Percentiles rank a stretch among this genome's conserved stretches.
phyloP scores from a whole-genome alignment of 2,329 filamentous ascomycete genomes.

The Shiraia sp. region DNA sequence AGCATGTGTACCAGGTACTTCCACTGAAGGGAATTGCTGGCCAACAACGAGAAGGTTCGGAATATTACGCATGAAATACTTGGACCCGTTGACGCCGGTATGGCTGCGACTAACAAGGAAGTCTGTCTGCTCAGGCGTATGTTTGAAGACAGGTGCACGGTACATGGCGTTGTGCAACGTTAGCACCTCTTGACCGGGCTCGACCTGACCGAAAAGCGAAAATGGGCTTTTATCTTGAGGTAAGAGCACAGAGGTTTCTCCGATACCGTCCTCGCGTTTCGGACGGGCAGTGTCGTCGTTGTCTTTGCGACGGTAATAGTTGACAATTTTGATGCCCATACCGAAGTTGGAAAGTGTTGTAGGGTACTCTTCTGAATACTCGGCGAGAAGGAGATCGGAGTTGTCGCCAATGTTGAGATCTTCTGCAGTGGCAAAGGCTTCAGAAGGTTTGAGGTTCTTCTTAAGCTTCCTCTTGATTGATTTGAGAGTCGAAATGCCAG shows the following conservation, averaged over 20 bases:
- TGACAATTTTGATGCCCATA: constrained; percentile 95
- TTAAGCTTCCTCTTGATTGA: constrained; percentile 75
- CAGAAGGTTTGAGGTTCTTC: constrained; percentile 76
- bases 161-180: constrained; percentile 96
- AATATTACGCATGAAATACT: constrained; percentile 84
- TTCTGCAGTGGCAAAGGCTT: constrained; percentile 78
- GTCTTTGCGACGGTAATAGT: constrained; percentile 90
- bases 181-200: constrained; percentile 85
- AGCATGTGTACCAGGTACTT: constrained; percentile 91
- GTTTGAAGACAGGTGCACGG: constrained; percentile 89
- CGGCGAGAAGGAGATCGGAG: constrained; percentile 82
- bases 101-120: constrained; percentile 84
- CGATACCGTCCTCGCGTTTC: constrained; percentile 71
- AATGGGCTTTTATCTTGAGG: constrained; percentile 97
- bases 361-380: constrained; percentile 94
- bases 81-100: constrained; percentile 75
- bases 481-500: constrained; percentile 73
- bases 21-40: constrained; percentile 87
- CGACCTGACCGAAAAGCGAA: constrained; percentile 89
- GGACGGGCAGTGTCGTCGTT: constrained; percentile 73
- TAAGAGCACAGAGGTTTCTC: constrained; percentile 84
- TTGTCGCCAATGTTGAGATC: constrained; percentile 89
- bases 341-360: constrained; percentile 93
- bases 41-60: constrained; percentile 91
- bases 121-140: constrained; percentile 75